phyloP scores from a whole-genome alignment of 2,329 filamentous ascomycete genomes.

The Nemania sp. region DNA sequence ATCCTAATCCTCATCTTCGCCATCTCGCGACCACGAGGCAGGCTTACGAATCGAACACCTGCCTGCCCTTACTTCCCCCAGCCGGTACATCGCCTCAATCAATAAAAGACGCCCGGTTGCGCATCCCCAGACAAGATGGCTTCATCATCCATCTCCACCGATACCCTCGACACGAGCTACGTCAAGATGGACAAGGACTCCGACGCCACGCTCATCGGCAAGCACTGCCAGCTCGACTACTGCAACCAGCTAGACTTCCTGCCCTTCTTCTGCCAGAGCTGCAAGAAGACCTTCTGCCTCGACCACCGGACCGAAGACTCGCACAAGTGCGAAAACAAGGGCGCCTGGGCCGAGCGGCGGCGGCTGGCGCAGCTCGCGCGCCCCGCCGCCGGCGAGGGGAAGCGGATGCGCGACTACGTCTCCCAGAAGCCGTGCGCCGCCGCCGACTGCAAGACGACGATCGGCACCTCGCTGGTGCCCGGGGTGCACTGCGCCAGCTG shows the following conservation, averaged over 20 bases:
- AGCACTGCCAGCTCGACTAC: conserved; percentile 90
- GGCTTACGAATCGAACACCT: conserved; percentile 45
- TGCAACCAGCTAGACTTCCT: conserved; percentile 97
- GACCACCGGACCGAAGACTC: conserved; percentile 90
- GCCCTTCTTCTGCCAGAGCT: conserved; percentile 93
- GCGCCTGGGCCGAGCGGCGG: conserved; percentile 71
- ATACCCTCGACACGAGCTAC: conserved; percentile 67
- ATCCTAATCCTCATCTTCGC: conserved; percentile 44
- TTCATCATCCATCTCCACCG: conserved; percentile 57
- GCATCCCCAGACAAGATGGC: conserved; percentile 59
- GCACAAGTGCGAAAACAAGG: conserved; percentile 74
- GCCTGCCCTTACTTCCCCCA: conserved; percentile 35
- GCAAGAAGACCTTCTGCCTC: conserved; percentile 85
- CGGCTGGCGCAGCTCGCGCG: conserved; percentile 66
- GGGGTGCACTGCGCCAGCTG: conserved; percentile 79
- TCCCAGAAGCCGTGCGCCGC: conserved; percentile 76
- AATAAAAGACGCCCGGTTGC: conserved; percentile 31
- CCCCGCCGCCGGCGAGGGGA: conserved; percentile 66
- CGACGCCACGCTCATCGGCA: conserved; percentile 87
- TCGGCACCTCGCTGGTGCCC: conserved; percentile 75
- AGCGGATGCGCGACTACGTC: conserved; percentile 65
- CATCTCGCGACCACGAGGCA: conserved; percentile 36
- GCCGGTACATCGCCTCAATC: conserved; percentile 10
- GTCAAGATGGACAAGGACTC: conserved; percentile 76
- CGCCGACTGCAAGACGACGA: conserved; percentile 74